Conservation (phyloP, 2,329 filamentous ascomycete species). For the Ophiostoma piceae region DNA sequence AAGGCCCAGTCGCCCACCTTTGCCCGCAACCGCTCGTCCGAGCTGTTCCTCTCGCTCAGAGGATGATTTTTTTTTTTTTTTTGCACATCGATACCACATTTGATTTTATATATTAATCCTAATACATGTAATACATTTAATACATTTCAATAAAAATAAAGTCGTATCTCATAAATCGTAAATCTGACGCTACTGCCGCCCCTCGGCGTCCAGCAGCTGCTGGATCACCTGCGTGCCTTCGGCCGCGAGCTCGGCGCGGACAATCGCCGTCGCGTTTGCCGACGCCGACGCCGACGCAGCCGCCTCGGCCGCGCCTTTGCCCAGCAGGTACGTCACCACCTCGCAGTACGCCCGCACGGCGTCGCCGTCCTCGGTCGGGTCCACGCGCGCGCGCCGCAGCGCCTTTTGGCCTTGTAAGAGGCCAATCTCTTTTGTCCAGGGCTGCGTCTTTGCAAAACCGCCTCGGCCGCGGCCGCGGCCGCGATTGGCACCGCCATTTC, state of each 20-base stretch:
- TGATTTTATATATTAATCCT: neutral
- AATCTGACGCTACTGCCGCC: slow-evolving; percentile 19
- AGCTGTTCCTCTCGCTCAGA: slow-evolving; percentile 43
- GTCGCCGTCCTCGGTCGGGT: slow-evolving; percentile 52
- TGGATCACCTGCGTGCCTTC: slow-evolving; percentile 50
- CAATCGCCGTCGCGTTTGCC: slow-evolving; percentile 32
- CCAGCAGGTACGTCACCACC: slow-evolving; percentile 48
- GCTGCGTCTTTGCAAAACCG: slow-evolving; percentile 12
- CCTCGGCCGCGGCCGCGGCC: neutral
- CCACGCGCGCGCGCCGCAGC: slow-evolving; percentile 46
- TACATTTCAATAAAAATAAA: no score
- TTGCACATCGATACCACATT: neutral
- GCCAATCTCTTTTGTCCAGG: slow-evolving; percentile 56
- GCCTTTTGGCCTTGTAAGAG: slow-evolving; percentile 51
- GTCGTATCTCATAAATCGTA: neutral
- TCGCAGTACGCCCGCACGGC: slow-evolving; percentile 57
- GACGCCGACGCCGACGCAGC: slow-evolving; percentile 30
- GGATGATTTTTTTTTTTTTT: slow-evolving; percentile 31
- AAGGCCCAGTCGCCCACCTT: neutral
- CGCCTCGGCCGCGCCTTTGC: slow-evolving; percentile 35
- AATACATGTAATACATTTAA: neutral
- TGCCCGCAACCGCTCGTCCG: slow-evolving; percentile 32
- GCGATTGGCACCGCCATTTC: slow-evolving; percentile 10
- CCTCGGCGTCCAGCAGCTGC: slow-evolving; percentile 45
- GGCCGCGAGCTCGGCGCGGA: slow-evolving; percentile 43